A percentile compares a stretch with the other conserved stretches of the same genome.
These are phyloP conservation scores for Kalmanozyma brasiliensis DNA, from an alignment of 1,284 basidiomycete species.

Conservation along the genomic window DNA sequence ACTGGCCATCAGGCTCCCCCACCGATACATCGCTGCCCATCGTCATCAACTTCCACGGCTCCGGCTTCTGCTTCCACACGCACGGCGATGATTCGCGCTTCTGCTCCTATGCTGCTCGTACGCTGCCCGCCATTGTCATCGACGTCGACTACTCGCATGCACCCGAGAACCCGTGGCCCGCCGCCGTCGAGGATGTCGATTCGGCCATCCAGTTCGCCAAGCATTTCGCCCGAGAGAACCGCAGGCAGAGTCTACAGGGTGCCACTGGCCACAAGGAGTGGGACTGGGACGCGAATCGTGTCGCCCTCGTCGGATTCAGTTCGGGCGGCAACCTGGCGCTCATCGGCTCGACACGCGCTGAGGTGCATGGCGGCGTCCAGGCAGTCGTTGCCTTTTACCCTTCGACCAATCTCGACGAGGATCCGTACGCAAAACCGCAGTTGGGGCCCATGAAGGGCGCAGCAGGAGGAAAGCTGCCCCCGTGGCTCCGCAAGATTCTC, in stretches of 20 bases:
- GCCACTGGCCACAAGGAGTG: constrained; percentile 39
- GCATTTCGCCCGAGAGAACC: constrained; percentile 29
- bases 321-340: constrained; percentile 50
- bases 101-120: constrained; percentile 34
- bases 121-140: constrained; percentile 70
- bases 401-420: constrained; percentile 51
- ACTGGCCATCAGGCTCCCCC: constrained; percentile 23
- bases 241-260: constrained; percentile 30
- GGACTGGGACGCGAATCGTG: constrained; percentile 34
- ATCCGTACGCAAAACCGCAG: constrained; percentile 47
- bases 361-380: constrained; percentile 32
- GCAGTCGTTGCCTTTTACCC: constrained; percentile 52
- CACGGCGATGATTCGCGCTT: constrained; percentile 46
- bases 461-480: constrained; percentile 42
- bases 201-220: constrained; percentile 75
- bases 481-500: constrained; percentile 39
- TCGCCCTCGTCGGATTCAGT: constrained; percentile 53
- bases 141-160: constrained; percentile 80
- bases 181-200: constrained; percentile 78
- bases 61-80: constrained; percentile 46
- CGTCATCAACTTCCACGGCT: constrained; percentile 54
- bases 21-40: constrained; percentile 33
- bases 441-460: constrained; percentile 29
- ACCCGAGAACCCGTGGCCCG: constrained; percentile 79
- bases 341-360: constrained; percentile 23